phyloP scores from a whole-genome alignment of 129 eudicot genomes.

The Mikania micrantha region DNA sequence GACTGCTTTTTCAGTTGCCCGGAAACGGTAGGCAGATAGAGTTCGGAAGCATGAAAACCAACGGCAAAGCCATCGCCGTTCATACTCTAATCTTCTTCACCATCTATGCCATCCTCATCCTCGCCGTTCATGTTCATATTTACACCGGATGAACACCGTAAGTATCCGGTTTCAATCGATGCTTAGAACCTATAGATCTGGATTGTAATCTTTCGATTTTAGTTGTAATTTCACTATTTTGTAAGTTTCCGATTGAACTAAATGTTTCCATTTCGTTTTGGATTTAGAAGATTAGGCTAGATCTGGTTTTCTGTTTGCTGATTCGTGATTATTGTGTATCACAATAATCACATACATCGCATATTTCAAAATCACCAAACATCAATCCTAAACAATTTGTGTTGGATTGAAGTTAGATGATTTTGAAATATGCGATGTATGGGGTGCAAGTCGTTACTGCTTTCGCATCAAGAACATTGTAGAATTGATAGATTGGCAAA shows the following conservation, averaged over 20 bases:
- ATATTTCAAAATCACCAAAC: too few relatives aligned
- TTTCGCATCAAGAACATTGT: slow-evolving; percentile 7
- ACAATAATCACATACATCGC: too few relatives aligned
- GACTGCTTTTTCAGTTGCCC: slow-evolving; percentile 70
- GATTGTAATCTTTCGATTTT: not conserved
- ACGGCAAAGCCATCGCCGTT: slow-evolving; percentile 83
- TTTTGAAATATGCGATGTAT: slow-evolving; percentile 2
- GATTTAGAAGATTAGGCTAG: not conserved
- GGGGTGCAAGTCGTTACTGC: slow-evolving; percentile 20
- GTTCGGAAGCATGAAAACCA: slow-evolving; percentile 92
- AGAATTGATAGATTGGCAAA: not conserved
- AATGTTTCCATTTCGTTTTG: not conserved
- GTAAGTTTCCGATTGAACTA: not conserved
- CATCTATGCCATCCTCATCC: slow-evolving; percentile 64
- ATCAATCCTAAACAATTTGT: too few relatives aligned
- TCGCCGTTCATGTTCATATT: slow-evolving; percentile 81
- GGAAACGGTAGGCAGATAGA: slow-evolving; percentile 64
- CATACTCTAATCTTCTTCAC: slow-evolving; percentile 91
- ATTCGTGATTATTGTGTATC: too few relatives aligned
- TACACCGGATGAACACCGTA: slow-evolving; percentile 55
- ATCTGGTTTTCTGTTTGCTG: slow-evolving; percentile 9
- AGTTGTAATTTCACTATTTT: not conserved
- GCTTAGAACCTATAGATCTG: slow-evolving; percentile 6
- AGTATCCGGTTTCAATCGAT: not conserved
- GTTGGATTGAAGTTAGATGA: not conserved